A percentile compares a stretch with the other conserved stretches of the same genome.
These are phyloP conservation scores for Xylogone sp. DNA, from an alignment of 2,329 filamentous ascomycete species.

Conservation along the genomic window DNA sequence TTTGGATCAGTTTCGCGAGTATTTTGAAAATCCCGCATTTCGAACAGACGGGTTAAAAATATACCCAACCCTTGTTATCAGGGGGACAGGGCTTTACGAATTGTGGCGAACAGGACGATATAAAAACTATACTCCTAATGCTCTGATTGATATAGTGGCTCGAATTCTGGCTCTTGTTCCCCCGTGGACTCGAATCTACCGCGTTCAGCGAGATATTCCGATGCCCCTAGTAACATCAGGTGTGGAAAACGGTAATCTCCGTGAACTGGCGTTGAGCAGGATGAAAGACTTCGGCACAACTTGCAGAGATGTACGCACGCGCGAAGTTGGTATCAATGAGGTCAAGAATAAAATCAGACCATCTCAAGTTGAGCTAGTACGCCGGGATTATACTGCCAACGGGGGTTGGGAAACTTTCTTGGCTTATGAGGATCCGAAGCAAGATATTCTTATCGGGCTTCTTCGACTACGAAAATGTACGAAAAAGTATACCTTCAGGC, in stretches of 20 bases:
- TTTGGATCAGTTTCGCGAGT: constrained; percentile 93
- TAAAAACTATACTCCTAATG: constrained; percentile 98
- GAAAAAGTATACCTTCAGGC: constrained; percentile 84
- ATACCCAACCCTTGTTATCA: constrained; percentile 94
- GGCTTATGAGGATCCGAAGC: constrained; percentile 96
- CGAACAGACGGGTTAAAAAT: constrained; percentile 97
- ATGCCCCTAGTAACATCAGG: constrained; percentile 99
- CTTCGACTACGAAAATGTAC: constrained; percentile 88
- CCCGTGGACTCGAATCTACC: constrained; percentile 97
- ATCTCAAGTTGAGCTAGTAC: constrained; percentile 91
- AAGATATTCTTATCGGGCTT: constrained; percentile 92
- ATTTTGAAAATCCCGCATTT: constrained; percentile 95
- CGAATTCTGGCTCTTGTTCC: constrained; percentile 93
- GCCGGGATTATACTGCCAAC: constrained; percentile 91
- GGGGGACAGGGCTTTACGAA: constrained; percentile 94
- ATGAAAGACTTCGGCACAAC: constrained; percentile 99
- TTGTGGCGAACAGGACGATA: constrained; percentile 95
- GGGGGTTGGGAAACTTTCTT: constrained; percentile 98
- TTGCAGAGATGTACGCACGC: constrained; percentile 91
- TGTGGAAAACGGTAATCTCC: constrained; percentile 94
- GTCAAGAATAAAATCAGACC: constrained; percentile 98
- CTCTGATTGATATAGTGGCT: constrained; percentile 90
- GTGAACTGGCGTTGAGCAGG: constrained; percentile 87
- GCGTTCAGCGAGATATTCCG: constrained; percentile 97
- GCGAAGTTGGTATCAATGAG: constrained; percentile 97